A percentile compares a stretch with the other conserved stretches of the same genome.
These are phyloP conservation scores for Yamadazyma diospyri DNA, from an alignment of 1,139 yeast genomes.

Conservation along the genomic window DNA sequence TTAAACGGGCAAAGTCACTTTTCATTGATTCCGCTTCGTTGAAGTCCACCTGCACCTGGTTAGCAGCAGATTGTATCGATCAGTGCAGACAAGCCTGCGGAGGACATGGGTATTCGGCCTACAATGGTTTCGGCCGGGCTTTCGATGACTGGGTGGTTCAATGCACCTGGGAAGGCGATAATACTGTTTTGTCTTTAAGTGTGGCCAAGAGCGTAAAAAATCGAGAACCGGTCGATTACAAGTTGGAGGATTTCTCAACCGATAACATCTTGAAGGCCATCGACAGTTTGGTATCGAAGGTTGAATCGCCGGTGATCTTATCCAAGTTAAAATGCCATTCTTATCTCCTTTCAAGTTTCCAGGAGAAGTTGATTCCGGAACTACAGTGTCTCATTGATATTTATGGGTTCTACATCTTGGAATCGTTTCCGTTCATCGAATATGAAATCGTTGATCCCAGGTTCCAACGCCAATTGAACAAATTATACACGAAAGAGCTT, in stretches of 20 bases:
- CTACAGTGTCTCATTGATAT: constrained; percentile 21
- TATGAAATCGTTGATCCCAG: constrained; percentile 27
- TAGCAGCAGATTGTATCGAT: constrained; percentile 44
- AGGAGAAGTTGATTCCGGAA: constrained; percentile 20
- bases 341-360: constrained; percentile 28
- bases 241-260: constrained; percentile 26
- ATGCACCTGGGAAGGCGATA: constrained; percentile 54
- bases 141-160: constrained; percentile 49
- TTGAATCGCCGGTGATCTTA: constrained; percentile 40
- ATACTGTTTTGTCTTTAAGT: constrained; percentile 42
- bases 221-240: constrained; percentile 21
- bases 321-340: constrained; percentile 51
- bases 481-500: constrained; percentile 21
- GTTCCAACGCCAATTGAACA: constrained; percentile 11
- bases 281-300: constrained; percentile 36
- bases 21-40: constrained; percentile 45
- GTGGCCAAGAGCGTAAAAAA: constrained; percentile 36
- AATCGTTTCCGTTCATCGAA: constrained; percentile 34
- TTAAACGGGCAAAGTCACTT: constrained; percentile 37
- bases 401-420: constrained; percentile 27
- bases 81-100: constrained; percentile 49
- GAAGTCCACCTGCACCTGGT: constrained; percentile 46
- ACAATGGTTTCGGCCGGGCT: constrained; percentile 45
- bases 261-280: constrained; percentile 30
- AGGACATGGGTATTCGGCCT: constrained; percentile 48